These are phyloP conservation scores for Mycena vulgaris DNA, from an alignment of 768 basidiomycete genomes.

Conservation along the genomic window DNA sequence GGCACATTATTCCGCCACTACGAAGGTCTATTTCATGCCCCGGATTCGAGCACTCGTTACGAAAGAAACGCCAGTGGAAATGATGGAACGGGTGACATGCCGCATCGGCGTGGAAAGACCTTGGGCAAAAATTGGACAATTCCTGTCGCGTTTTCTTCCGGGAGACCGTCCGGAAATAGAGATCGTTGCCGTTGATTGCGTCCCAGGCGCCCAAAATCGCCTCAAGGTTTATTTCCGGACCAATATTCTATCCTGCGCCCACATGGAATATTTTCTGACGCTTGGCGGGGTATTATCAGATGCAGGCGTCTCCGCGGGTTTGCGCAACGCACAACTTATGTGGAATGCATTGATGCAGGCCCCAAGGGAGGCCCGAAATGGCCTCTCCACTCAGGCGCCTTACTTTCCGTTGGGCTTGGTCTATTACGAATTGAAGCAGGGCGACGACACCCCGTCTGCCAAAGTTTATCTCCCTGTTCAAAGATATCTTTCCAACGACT, in stretches of 20 bases:
- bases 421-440: conserved; percentile 22
- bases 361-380: no score
- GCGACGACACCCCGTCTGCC: conserved; percentile 8
- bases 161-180: conserved; percentile 15
- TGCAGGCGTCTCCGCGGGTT: no score
- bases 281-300: conserved; percentile 2
- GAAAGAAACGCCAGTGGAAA: no score
- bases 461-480: conserved; percentile 28
- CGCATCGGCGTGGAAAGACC: no score
- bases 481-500: neutral
- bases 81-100: no score
- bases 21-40: no score
- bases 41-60: no score
- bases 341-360: no score
- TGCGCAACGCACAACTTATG: no score
- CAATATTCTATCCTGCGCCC: conserved; percentile 1
- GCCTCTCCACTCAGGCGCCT: neutral
- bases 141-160: conserved; percentile 14
- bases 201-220: conserved; percentile 15
- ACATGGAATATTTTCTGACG: conserved; percentile 20
- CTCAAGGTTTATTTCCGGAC: conserved; percentile 32
- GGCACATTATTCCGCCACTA: no score
- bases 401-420: conserved; percentile 14
- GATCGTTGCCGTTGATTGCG: conserved; percentile 32
- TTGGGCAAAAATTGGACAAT: conserved; percentile 1